Percentiles rank a stretch among this genome's conserved stretches.
Conservation (phyloP, 1,284 basidiomycete species). For the Melampsora larici-populina region DNA sequence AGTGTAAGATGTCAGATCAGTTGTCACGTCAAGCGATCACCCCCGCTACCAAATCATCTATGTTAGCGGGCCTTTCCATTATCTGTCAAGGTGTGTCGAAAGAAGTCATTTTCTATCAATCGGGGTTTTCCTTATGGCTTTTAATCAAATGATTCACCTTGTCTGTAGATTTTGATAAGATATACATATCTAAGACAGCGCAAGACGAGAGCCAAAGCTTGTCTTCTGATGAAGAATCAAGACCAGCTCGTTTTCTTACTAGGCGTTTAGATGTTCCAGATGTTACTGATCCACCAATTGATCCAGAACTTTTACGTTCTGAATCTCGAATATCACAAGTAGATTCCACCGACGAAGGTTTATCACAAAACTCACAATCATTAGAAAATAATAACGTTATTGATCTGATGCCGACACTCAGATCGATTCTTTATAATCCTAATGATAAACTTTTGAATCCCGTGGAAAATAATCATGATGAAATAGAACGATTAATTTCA, state of each 20-base stretch:
- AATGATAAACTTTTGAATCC: neutral
- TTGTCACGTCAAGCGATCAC: too few relatives aligned
- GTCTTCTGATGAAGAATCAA: too few relatives aligned
- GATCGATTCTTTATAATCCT: neutral
- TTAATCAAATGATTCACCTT: neutral
- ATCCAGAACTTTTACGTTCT: too few relatives aligned
- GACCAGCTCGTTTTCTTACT: neutral
- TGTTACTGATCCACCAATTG: too few relatives aligned
- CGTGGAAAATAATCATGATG: neutral
- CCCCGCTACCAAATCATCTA: neutral
- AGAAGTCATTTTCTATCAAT: neutral
- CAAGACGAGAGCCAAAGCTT: neutral
- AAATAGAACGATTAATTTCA: neutral
- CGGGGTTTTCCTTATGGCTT: neutral
- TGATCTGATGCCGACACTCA: neutral
- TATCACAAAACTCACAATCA: neutral
- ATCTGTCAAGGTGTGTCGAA: constrained; percentile 15
- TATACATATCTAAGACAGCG: neutral
- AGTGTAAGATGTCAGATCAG: neutral
- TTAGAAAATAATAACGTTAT: neutral
- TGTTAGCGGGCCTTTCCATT: neutral
- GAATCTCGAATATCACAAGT: too few relatives aligned
- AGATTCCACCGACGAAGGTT: too few relatives aligned
- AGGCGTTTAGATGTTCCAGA: neutral
- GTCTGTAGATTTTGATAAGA: neutral